These are phyloP conservation scores for Diplodia corticola DNA, from an alignment of 2,329 filamentous ascomycete species.

Conservation along the genomic window DNA sequence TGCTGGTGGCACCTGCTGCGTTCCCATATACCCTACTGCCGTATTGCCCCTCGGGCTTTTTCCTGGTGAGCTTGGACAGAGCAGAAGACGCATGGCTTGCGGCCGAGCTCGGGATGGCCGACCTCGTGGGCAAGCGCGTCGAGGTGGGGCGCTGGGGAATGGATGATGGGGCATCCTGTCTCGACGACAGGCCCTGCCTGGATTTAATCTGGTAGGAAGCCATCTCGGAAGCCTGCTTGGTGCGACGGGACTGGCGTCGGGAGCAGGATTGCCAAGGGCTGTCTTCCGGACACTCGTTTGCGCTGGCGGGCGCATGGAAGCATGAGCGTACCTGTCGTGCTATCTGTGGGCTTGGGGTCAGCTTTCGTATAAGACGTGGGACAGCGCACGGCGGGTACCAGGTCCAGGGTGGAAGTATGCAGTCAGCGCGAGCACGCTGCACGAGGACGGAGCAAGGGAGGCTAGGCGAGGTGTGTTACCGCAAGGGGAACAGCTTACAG, in stretches of 20 bases:
- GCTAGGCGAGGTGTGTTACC: slow-evolving; percentile 18
- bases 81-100: slow-evolving; percentile 19
- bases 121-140: slow-evolving; percentile 40
- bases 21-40: slow-evolving; percentile 24
- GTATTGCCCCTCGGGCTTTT: slow-evolving; percentile 29
- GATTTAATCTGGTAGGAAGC: slow-evolving; percentile 42
- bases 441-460: slow-evolving; percentile 15
- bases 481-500: slow-evolving; percentile 12
- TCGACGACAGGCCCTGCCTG: slow-evolving; percentile 37
- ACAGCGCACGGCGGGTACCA: slow-evolving; percentile 19
- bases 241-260: slow-evolving; percentile 36
- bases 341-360: slow-evolving; percentile 11
- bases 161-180: slow-evolving; percentile 33
- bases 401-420: slow-evolving; percentile 20
- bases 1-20: slow-evolving; percentile 19
- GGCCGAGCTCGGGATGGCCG: slow-evolving; percentile 34
- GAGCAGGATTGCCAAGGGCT: slow-evolving; percentile 30
- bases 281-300: slow-evolving; percentile 34
- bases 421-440: slow-evolving; percentile 22
- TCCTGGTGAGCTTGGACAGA: slow-evolving; percentile 30
- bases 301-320: slow-evolving; percentile 44
- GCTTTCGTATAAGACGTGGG: slow-evolving; percentile 18
- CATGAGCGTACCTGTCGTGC: slow-evolving; percentile 30
- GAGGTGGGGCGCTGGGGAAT: slow-evolving; percentile 33
- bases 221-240: slow-evolving; percentile 39